phyloP scores from a whole-genome alignment of 805 yeast species.

The Candida koratica region DNA sequence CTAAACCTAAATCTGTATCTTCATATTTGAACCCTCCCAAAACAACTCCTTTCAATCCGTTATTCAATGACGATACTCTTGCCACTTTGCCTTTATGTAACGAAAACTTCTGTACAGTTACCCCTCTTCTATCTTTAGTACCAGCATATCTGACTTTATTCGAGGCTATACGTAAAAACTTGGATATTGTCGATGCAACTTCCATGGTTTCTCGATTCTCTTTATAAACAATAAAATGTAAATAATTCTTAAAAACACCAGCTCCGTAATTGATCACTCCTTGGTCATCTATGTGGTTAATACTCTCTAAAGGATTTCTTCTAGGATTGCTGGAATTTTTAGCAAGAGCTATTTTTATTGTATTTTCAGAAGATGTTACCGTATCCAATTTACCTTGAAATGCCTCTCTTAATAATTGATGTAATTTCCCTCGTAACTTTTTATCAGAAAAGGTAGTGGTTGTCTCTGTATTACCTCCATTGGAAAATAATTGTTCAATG shows the following conservation, averaged over 20 bases:
- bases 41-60: constrained; percentile 67
- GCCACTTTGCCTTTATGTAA: constrained; percentile 66
- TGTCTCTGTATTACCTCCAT: constrained; percentile 58
- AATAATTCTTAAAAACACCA: constrained; percentile 64
- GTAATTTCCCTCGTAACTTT: constrained; percentile 70
- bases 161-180: constrained; percentile 70
- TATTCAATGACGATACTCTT: constrained; percentile 72
- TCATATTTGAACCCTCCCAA: constrained; percentile 76
- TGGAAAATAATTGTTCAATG: constrained; percentile 51
- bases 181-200: constrained; percentile 70
- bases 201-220: constrained; percentile 98
- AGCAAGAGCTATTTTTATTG: constrained; percentile 58
- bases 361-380: constrained; percentile 64
- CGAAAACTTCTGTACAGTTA: constrained; percentile 81
- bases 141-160: constrained; percentile 81
- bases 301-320: constrained; percentile 36
- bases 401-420: constrained; percentile 67
- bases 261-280: constrained; percentile 66
- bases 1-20: constrained; percentile 61
- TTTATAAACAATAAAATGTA: constrained; percentile 80
- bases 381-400: constrained; percentile 77
- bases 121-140: constrained; percentile 94
- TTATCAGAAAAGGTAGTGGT: constrained; percentile 59
- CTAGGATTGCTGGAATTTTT: constrained; percentile 36
- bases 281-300: constrained; percentile 41